Evolutionary conservation across 768 basidiomycete species (phyloP), one percentile per base, ranked within the genome.

Genomic region (Suillus decipiens): DNA sequence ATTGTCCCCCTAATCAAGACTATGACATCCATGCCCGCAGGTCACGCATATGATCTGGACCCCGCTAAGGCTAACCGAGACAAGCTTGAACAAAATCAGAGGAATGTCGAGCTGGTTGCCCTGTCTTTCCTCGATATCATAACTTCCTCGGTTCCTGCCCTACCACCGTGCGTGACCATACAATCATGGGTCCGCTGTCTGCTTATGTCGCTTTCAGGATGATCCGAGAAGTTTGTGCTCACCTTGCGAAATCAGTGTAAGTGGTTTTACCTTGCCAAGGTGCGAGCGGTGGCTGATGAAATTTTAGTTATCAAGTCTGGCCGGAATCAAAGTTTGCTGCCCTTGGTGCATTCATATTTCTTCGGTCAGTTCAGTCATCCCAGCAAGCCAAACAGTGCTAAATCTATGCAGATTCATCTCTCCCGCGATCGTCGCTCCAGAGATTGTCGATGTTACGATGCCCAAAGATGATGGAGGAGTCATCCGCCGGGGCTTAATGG

Each of bases 311-410:
- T 59, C 81, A 84, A 62, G 80, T 87, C 14, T 93, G 89, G 89
- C 91, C 92, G 0, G 87, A 90, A 57, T 82, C 90, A 5, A 92
- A 90, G 72, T 92, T 89, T 69, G 84, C 90, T 28, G 91, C 92
- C 1, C 82, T 93, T 43, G 93, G 94, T 28, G 92, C 94, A 12
- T 95, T 97, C 79, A 89, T 98, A 64, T 97, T 98, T 72, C 79
- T 98, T 48, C 85, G 95, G 86, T 90, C 68, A 41, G 77, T 68
- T 43, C n/a, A 63, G 24, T 73, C 59, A 41, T 12, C 5, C 45
- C 47, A 9, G 37, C 56, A 47, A 24, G 9, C 34, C 28, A 15
- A 19, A 12, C 9, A 0, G 28, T 59, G 43, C 61, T 61, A 22
- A 72, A 47, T 60, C 33, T 17, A n/a, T 50, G 3, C 54, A 95